phyloP scores from a whole-genome alignment of 371 early-diverging fungal species.

The Apophysomyces sp. region DNA sequence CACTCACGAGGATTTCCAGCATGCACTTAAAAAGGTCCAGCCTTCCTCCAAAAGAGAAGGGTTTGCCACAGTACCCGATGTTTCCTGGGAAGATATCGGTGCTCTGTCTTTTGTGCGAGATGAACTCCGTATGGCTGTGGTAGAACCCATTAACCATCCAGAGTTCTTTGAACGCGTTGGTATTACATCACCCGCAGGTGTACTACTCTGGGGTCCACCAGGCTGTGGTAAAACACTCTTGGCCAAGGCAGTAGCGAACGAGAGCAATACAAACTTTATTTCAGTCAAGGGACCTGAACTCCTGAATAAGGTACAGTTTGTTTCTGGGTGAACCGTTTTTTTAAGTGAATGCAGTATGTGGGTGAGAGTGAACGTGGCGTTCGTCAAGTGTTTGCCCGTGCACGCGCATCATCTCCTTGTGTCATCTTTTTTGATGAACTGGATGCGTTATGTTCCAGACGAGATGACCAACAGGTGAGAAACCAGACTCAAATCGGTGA shows the following conservation, averaged over 20 bases:
- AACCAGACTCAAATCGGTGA: neutral
- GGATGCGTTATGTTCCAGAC: slow-evolving; percentile 90
- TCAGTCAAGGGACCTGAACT: slow-evolving; percentile 99
- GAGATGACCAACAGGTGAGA: slow-evolving; percentile 77
- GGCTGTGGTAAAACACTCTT: slow-evolving; percentile 99
- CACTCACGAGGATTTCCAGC: slow-evolving; percentile 86
- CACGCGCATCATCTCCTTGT: slow-evolving; percentile 94
- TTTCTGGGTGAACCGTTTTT: neutral
- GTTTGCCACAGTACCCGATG: slow-evolving; percentile 96
- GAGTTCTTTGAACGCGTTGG: slow-evolving; percentile 92
- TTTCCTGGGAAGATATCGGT: slow-evolving; percentile 96
- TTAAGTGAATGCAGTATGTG: slow-evolving; percentile 70
- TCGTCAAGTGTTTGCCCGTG: slow-evolving; percentile 97
- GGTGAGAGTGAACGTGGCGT: slow-evolving; percentile 99
- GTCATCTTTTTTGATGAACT: slow-evolving; percentile 99
- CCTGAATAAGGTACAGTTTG: slow-evolving; percentile 83
- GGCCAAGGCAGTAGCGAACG: slow-evolving; percentile 98
- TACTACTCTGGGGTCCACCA: slow-evolving; percentile 99
- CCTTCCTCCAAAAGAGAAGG: slow-evolving; percentile 98
- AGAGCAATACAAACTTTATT: slow-evolving; percentile 97
- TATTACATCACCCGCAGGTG: slow-evolving; percentile 93
- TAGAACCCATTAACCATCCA: slow-evolving; percentile 95
- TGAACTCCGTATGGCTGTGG: slow-evolving; percentile 94
- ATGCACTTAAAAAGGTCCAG: slow-evolving; percentile 91
- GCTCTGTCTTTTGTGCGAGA: slow-evolving; percentile 86